Evolutionary conservation across 805 yeast species (phyloP).

Genomic region (Wickerhamiella australiensis): DNA sequence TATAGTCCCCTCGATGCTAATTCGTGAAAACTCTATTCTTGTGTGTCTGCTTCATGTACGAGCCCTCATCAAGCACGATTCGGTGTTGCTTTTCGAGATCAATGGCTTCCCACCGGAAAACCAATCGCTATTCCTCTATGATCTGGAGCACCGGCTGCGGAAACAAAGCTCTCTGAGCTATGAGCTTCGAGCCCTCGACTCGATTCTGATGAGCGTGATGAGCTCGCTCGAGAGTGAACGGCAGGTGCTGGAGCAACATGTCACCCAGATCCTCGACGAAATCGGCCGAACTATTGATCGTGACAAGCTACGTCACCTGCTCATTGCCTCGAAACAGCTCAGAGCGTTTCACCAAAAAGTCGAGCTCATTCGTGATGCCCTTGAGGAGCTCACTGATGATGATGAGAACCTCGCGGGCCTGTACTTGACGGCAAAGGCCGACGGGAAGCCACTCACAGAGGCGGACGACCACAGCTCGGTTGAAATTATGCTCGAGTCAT

Average conservation of each 20-base stretch:
- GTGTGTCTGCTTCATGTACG: constrained; percentile 78
- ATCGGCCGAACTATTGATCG: constrained; percentile 75
- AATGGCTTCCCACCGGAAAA: constrained; percentile 42
- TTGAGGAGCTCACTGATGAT: constrained; percentile 74
- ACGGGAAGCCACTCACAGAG: constrained; percentile 33
- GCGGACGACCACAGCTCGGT: constrained; percentile 69
- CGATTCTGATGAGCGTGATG: constrained; percentile 69
- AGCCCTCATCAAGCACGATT: constrained; percentile 71
- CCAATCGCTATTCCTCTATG: constrained; percentile 68
- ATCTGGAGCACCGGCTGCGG: constrained; percentile 55
- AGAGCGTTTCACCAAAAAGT: constrained; percentile 79
- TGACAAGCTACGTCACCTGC: constrained; percentile 59
- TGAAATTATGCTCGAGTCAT: constrained; percentile 80
- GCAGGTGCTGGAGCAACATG: constrained; percentile 68
- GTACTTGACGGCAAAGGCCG: constrained; percentile 54
- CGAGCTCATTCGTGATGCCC: constrained; percentile 61
- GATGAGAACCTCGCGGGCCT: constrained; percentile 79
- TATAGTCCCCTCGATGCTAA: constrained; percentile 80
- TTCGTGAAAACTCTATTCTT: constrained; percentile 62
- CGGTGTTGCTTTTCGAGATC: constrained; percentile 75
- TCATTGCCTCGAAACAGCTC: constrained; percentile 75
- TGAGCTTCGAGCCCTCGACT: constrained; percentile 83
- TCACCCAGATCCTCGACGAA: constrained; percentile 60
- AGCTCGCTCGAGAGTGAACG: constrained; percentile 73
- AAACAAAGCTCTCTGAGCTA: constrained; percentile 46